These are phyloP conservation scores for Saussurea involucrata DNA, from an alignment of 129 eudicot genomes.

Conservation along the genomic window DNA sequence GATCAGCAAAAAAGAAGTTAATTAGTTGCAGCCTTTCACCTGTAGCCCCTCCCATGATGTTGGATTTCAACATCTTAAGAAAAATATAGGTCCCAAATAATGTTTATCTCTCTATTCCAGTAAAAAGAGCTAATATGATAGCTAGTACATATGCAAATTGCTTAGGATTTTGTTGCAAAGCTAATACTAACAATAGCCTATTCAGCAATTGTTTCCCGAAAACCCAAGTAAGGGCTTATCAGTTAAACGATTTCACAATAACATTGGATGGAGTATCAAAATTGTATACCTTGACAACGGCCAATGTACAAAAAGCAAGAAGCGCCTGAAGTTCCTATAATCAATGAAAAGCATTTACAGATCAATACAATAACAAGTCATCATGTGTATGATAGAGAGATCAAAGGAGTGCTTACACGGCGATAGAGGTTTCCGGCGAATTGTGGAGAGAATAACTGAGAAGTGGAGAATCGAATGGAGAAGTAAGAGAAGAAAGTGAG, in stretches of 20 bases:
- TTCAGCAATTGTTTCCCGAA: not conserved
- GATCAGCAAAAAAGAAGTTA: not conserved
- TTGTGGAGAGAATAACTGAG: slow-evolving; percentile 45
- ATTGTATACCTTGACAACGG: slow-evolving; percentile 59
- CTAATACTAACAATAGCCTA: not conserved
- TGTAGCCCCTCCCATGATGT: not conserved
- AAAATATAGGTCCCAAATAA: not conserved
- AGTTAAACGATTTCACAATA: not conserved
- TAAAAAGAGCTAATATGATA: not conserved
- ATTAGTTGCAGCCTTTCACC: not conserved
- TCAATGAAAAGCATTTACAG: not conserved
- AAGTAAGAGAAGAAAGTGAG: slow-evolving; percentile 79
- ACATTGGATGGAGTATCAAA: not conserved
- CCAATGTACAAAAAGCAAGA: slow-evolving; percentile 59
- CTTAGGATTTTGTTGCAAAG: not conserved
- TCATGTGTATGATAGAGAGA: not conserved
- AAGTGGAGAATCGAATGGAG: slow-evolving; percentile 64
- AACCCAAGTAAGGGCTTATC: not conserved
- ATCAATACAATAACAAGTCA: not conserved
- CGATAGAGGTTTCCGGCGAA: slow-evolving; percentile 55
- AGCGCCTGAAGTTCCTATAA: slow-evolving; percentile 77
- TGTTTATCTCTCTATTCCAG: not conserved
- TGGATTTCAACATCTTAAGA: not conserved
- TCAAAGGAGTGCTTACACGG: slow-evolving; percentile 44
- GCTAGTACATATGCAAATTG: not conserved